Percentiles rank a stretch among this genome's conserved stretches.
phyloP scores from a whole-genome alignment of 176 grass and related monocot species.

The Oryza glumipatula region DNA sequence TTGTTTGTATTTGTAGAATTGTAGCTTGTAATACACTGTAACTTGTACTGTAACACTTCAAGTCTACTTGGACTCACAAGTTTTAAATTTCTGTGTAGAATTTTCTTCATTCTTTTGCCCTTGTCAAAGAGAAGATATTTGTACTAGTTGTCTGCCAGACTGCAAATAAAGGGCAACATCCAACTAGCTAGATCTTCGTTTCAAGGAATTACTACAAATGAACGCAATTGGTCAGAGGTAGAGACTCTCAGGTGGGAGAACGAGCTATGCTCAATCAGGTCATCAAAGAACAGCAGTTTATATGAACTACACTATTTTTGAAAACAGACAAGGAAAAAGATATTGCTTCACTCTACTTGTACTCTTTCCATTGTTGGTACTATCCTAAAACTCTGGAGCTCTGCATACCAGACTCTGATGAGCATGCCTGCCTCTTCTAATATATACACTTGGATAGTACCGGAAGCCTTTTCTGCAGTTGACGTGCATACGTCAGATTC shows the following conservation, averaged over 20 bases:
- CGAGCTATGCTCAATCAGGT: not conserved
- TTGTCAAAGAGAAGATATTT: not conserved
- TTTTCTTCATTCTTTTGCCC: not conserved
- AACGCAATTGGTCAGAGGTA: too few species aligned
- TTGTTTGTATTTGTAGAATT: slow-evolving; percentile 38
- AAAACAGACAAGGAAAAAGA: too few species aligned
- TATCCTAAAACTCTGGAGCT: not conserved
- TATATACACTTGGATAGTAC: not conserved
- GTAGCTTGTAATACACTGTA: slow-evolving; percentile 34
- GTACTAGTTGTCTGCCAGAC: not conserved
- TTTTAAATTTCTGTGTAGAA: not conserved
- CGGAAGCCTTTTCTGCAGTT: not conserved
- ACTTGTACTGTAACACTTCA: not conserved
- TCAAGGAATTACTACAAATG: not conserved
- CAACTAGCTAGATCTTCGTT: not conserved
- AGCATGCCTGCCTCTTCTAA: not conserved
- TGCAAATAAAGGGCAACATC: too few species aligned
- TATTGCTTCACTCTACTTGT: too few species aligned
- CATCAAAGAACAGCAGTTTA: not conserved
- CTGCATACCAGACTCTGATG: not conserved
- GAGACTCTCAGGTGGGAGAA: not conserved
- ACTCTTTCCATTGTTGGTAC: not conserved
- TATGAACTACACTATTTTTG: too few species aligned
- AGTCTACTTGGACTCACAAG: not conserved
- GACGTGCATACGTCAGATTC: not conserved